A percentile compares a stretch with the other conserved stretches of the same genome.
phyloP scores from a whole-genome alignment of 1,139 yeast species.

The Pichia sp. region DNA sequence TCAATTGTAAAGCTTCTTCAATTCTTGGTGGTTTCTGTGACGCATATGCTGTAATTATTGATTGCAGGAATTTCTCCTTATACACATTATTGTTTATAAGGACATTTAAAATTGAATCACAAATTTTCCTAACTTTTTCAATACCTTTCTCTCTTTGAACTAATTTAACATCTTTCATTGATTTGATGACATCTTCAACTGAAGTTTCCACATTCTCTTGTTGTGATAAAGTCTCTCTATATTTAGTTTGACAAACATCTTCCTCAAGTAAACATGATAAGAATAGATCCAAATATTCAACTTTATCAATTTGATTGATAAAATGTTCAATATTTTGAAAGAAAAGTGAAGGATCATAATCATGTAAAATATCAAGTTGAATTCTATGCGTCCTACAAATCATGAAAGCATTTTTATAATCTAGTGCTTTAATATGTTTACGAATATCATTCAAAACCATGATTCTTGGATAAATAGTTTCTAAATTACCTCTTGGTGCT shows the following conservation, averaged over 20 bases:
- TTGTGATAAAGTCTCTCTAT: constrained; percentile 53
- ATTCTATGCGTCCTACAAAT: constrained; percentile 89
- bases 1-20: constrained; percentile 60
- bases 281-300: constrained; percentile 78
- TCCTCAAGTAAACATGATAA: constrained; percentile 82
- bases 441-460: constrained; percentile 85
- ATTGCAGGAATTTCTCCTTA: constrained; percentile 57
- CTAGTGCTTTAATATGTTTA: constrained; percentile 46
- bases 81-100: constrained; percentile 44
- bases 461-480: constrained; percentile 87
- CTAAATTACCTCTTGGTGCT: constrained; percentile 94
- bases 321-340: constrained; percentile 58
- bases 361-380: constrained; percentile 83
- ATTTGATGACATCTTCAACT: constrained; percentile 3
- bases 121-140: constrained; percentile 69
- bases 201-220: constrained; percentile 17
- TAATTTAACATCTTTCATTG: constrained; percentile 18
- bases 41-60: constrained; percentile 85
- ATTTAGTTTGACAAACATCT: constrained; percentile 78
- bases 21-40: constrained; percentile 86
- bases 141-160: constrained; percentile 23
- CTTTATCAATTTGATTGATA: constrained; percentile 59
- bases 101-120: constrained; percentile 59
- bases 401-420: constrained; percentile 65
- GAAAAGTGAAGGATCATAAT: constrained; percentile 70